phyloP scores from a whole-genome alignment of 192 early-diverging fungal genomes.

The Umbelopsis ramanniana region DNA sequence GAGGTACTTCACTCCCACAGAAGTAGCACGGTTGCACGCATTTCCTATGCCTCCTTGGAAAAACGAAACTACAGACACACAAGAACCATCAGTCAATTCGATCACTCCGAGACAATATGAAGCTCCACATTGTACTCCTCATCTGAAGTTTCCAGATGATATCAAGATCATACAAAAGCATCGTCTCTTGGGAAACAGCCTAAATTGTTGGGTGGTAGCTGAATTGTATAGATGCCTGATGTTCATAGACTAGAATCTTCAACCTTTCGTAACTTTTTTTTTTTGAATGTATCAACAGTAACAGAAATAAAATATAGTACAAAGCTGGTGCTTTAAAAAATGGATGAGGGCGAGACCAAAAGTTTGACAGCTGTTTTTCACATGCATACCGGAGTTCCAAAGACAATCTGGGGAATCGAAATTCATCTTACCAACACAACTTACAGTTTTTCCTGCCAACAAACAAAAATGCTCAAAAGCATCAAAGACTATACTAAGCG shows the following conservation, averaged over 20 bases:
- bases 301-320: no score
- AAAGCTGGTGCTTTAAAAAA: not conserved
- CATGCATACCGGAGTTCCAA: not conserved
- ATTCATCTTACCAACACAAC: not conserved
- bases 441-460: not conserved
- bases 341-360: not conserved
- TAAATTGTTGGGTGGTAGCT: conserved; percentile 83
- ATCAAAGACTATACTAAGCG: conserved; percentile 65
- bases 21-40: conserved; percentile 80
- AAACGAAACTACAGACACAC: not conserved
- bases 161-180: conserved; percentile 72
- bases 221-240: conserved; percentile 68
- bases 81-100: not conserved
- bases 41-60: conserved; percentile 59
- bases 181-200: conserved; percentile 83
- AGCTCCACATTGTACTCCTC: conserved; percentile 21
- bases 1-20: conserved; percentile 82
- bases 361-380: not conserved
- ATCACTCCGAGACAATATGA: conserved; percentile 3
- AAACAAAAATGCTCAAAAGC: not conserved
- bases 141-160: conserved; percentile 68
- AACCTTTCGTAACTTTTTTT: no score
- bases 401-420: not conserved
- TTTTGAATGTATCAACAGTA: no score
- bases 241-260: not conserved